These are phyloP conservation scores for Candida khao-thaluensis DNA, from an alignment of 805 yeast species.

Conservation along the genomic window DNA sequence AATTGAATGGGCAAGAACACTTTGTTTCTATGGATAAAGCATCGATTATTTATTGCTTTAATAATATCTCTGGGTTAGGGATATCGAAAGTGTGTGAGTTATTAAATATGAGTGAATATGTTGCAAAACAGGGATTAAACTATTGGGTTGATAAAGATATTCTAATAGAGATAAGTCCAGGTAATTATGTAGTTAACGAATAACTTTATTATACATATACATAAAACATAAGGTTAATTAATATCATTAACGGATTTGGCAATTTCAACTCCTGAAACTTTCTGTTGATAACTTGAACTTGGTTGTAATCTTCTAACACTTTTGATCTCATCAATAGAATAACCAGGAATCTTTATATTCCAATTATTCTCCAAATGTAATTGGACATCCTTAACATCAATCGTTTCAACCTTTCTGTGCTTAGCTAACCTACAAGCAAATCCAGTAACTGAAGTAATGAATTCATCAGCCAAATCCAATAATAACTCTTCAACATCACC, in stretches of 20 bases:
- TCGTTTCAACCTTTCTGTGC: slow-evolving; percentile 82
- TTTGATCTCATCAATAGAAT: slow-evolving; percentile 85
- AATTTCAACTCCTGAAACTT: slow-evolving; percentile 65
- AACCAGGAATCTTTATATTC: slow-evolving; percentile 94
- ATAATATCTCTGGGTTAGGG: slow-evolving; percentile 33
- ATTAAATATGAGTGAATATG: slow-evolving; percentile 43
- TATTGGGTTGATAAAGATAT: slow-evolving; percentile 70
- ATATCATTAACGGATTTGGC: slow-evolving; percentile 58
- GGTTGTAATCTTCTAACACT: slow-evolving; percentile 73
- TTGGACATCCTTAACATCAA: slow-evolving; percentile 89
- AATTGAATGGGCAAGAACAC: slow-evolving; percentile 37
- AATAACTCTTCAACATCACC: slow-evolving; percentile 94
- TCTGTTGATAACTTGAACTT: slow-evolving; percentile 59
- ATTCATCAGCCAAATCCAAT: slow-evolving; percentile 93
- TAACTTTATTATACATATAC: slow-evolving; percentile 7
- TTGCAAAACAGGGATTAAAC: slow-evolving; percentile 37
- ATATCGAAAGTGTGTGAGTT: slow-evolving; percentile 29
- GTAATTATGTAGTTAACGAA: slow-evolving; percentile 42
- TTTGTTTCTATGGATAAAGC: slow-evolving; percentile 72
- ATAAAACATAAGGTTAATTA: neutral
- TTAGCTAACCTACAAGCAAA: slow-evolving; percentile 95
- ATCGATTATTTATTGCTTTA: slow-evolving; percentile 53
- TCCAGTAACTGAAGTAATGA: slow-evolving; percentile 83
- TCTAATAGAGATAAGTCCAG: slow-evolving; percentile 37
- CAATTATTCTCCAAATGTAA: slow-evolving; percentile 73